Percentiles rank a stretch among this genome's conserved stretches.
Conservation (phyloP, 345 rosid genomes). For the Tarenaya hassleriana region DNA sequence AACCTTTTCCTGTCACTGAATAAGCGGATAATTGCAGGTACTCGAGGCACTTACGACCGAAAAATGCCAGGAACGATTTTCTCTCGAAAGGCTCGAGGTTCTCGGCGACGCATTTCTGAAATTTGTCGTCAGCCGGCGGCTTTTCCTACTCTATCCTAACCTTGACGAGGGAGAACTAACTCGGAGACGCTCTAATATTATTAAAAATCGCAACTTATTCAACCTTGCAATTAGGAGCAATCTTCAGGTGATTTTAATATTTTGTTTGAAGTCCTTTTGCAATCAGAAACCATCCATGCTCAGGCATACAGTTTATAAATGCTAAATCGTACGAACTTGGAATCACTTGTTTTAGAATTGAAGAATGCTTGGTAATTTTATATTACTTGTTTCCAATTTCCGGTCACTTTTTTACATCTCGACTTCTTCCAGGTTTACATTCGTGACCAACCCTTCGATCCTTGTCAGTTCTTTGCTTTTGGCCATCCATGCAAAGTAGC, state of each 20-base stretch:
- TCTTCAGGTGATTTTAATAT: constrained; percentile 52
- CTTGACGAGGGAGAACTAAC: constrained; percentile 89
- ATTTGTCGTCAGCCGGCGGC: constrained; percentile 71
- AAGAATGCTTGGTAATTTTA: constrained; percentile 5
- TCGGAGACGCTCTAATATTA: constrained; percentile 63
- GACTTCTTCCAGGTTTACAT: constrained; percentile 55
- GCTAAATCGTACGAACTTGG: neutral
- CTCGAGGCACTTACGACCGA: constrained; percentile 93
- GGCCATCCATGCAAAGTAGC: constrained; percentile 61
- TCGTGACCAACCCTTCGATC: constrained; percentile 82
- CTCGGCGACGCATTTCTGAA: constrained; percentile 94
- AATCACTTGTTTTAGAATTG: constrained; percentile 15
- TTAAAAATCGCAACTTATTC: constrained; percentile 68
- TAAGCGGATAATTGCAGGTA: constrained; percentile 41
- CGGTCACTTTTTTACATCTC: constrained; percentile 7
- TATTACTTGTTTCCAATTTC: neutral
- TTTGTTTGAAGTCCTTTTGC: constrained; percentile 3
- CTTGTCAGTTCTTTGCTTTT: constrained; percentile 69
- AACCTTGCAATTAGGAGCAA: constrained; percentile 55
- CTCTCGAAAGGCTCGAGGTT: constrained; percentile 86
- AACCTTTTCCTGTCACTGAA: constrained; percentile 22
- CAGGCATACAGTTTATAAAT: constrained; percentile 1
- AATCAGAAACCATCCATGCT: constrained; percentile 17
- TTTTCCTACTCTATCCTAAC: constrained; percentile 62
- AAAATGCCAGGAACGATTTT: constrained; percentile 90